phyloP scores from a whole-genome alignment of 2,329 filamentous ascomycete species.

The Hypomyces perniciosus region DNA sequence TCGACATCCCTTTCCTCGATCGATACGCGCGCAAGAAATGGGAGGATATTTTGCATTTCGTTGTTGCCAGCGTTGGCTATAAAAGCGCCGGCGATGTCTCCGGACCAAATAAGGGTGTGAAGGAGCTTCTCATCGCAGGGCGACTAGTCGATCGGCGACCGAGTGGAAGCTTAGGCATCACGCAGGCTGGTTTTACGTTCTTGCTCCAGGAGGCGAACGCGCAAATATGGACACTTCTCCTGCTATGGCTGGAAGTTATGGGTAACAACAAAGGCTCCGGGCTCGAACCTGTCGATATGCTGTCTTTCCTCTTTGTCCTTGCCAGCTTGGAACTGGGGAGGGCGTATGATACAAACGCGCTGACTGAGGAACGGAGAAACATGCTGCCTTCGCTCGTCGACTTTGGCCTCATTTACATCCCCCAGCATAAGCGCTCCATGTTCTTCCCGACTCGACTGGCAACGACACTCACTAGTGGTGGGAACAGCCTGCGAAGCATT shows the following conservation, averaged over 20 bases:
- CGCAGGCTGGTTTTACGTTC: slow-evolving; percentile 89
- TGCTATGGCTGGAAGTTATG: slow-evolving; percentile 86
- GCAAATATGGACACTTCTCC: slow-evolving; percentile 91
- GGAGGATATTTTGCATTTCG: slow-evolving; percentile 94
- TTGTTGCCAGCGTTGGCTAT: slow-evolving; percentile 70
- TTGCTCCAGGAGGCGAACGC: slow-evolving; percentile 91
- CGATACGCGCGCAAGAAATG: slow-evolving; percentile 81
- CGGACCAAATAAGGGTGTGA: slow-evolving; percentile 69
- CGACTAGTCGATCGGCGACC: slow-evolving; percentile 64
- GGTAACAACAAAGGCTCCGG: slow-evolving; percentile 52
- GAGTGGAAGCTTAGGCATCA: slow-evolving; percentile 71
- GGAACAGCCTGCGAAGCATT: slow-evolving; percentile 65
- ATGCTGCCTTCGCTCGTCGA: slow-evolving; percentile 89
- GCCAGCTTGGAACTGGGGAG: slow-evolving; percentile 88
- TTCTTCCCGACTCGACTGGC: slow-evolving; percentile 91
- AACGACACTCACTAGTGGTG: slow-evolving; percentile 83
- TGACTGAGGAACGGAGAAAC: slow-evolving; percentile 74
- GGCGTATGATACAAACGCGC: slow-evolving; percentile 79
- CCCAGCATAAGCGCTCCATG: slow-evolving; percentile 50
- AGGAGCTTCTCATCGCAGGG: slow-evolving; percentile 73
- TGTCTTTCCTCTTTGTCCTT: slow-evolving; percentile 93
- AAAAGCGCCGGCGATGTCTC: slow-evolving; percentile 41
- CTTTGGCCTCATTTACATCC: slow-evolving; percentile 84
- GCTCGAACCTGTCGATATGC: slow-evolving; percentile 86
- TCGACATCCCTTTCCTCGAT: slow-evolving; percentile 71